These are phyloP conservation scores for Pilasporangium apinafurcum DNA, from an alignment of 352 stramenopile species.

Conservation along the genomic window DNA sequence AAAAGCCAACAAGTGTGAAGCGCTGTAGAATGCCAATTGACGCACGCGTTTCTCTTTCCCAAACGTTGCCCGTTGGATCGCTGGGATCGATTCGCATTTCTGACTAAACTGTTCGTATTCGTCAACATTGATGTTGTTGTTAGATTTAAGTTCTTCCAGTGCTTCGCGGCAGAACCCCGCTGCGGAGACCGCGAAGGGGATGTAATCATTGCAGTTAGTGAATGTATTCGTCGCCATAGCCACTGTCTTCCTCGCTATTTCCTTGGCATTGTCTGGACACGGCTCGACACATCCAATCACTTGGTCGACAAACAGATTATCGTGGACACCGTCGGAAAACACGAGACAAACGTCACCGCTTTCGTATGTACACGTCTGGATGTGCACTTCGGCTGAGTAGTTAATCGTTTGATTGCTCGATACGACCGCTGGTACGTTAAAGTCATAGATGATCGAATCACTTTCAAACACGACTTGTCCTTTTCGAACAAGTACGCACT, in stretches of 20 bases:
- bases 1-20: slow-evolving; percentile 84
- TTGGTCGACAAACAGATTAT: slow-evolving; percentile 85
- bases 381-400: slow-evolving; percentile 60
- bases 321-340: slow-evolving; percentile 85
- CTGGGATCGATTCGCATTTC: slow-evolving; percentile 72
- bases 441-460: slow-evolving; percentile 88
- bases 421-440: slow-evolving; percentile 85
- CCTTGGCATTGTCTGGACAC: slow-evolving; percentile 39
- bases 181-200: slow-evolving; percentile 81
- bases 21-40: slow-evolving; percentile 84
- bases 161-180: slow-evolving; percentile 76
- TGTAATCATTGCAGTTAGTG: slow-evolving; percentile 51
- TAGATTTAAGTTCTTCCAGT: slow-evolving; percentile 70
- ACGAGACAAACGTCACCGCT: slow-evolving; percentile 71
- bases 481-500: slow-evolving; percentile 72
- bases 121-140: slow-evolving; percentile 43
- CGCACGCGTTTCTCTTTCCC: slow-evolving; percentile 81
- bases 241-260: slow-evolving; percentile 73
- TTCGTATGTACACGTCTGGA: slow-evolving; percentile 73
- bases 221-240: slow-evolving; percentile 68
- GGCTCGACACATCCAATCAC: slow-evolving; percentile 56
- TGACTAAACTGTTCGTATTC: slow-evolving; percentile 66
- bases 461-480: slow-evolving; percentile 76
- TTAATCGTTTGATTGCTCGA: slow-evolving; percentile 84
- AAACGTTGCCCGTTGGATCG: slow-evolving; percentile 55